These are phyloP conservation scores for Agapanthus africanus DNA, from an alignment of 106 monocot genomes.

Conservation along the genomic window DNA sequence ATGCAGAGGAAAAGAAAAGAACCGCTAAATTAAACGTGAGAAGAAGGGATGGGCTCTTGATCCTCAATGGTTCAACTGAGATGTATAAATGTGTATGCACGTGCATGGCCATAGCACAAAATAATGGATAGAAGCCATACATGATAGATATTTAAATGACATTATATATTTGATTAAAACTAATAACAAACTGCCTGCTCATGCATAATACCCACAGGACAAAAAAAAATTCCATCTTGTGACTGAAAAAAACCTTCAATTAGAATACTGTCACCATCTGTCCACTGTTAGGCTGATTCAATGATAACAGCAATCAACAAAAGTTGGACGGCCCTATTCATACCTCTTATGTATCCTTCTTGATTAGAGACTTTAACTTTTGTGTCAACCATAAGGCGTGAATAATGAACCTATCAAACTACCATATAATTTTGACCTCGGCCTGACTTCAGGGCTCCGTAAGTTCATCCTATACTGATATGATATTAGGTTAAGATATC, in stretches of 20 bases:
- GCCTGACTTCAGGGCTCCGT: background rate
- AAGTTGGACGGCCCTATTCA: background rate
- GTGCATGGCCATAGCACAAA: background rate
- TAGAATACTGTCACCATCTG: background rate
- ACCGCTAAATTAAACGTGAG: background rate
- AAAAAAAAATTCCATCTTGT: background rate
- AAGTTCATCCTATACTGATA: background rate
- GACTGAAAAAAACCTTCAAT: background rate
- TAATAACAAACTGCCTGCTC: background rate
- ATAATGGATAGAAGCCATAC: background rate
- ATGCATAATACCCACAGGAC: too few relatives aligned
- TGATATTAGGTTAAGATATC: background rate
- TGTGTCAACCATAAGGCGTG: background rate
- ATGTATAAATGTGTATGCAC: background rate
- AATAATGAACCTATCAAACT: background rate
- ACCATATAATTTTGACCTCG: background rate
- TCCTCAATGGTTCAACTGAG: background rate
- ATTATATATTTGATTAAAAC: background rate
- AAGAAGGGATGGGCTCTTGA: background rate
- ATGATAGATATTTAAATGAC: background rate
- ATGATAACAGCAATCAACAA: background rate
- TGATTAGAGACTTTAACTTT: slow-evolving; percentile 1
- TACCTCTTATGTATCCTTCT: background rate
- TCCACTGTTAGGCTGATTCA: background rate
- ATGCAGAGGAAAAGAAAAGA: background rate